Evolutionary conservation across 345 rosid genomes (phyloP).

Genomic region (Ceriops tagal): DNA sequence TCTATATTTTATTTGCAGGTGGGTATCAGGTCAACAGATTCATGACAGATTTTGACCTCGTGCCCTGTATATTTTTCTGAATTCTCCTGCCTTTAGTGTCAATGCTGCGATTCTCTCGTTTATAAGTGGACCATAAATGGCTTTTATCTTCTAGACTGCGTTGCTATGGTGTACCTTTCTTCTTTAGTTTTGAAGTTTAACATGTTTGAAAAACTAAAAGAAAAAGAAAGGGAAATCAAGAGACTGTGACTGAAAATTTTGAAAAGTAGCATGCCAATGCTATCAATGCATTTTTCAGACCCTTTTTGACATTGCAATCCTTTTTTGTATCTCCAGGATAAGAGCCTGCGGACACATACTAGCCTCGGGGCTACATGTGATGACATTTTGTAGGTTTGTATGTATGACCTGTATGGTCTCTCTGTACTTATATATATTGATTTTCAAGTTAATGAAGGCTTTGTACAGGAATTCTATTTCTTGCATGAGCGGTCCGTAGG

Average conservation of each 20-base stretch:
- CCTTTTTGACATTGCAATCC: background rate
- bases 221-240: background rate
- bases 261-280: background rate
- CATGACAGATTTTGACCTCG: slow-evolving; percentile 8
- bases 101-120: background rate
- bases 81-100: background rate
- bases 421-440: slow-evolving; percentile 13
- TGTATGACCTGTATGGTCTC: slow-evolving; percentile 8
- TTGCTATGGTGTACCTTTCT: background rate
- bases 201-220: background rate
- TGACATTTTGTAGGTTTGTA: slow-evolving; percentile 4
- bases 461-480: slow-evolving; percentile 9
- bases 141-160: background rate
- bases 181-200: background rate
- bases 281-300: background rate
- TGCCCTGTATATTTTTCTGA: background rate
- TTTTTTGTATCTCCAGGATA: slow-evolving; percentile 1
- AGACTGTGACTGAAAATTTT: background rate
- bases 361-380: background rate
- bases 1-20: slow-evolving; percentile 11
- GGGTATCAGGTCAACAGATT: slow-evolving; percentile 3
- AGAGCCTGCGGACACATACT: background rate
- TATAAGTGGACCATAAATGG: background rate
- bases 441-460: background rate
- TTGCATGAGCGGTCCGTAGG: no score